Evolutionary conservation across 2,329 filamentous ascomycete species (phyloP).

Genomic region (Ophiostoma quercus): DNA sequence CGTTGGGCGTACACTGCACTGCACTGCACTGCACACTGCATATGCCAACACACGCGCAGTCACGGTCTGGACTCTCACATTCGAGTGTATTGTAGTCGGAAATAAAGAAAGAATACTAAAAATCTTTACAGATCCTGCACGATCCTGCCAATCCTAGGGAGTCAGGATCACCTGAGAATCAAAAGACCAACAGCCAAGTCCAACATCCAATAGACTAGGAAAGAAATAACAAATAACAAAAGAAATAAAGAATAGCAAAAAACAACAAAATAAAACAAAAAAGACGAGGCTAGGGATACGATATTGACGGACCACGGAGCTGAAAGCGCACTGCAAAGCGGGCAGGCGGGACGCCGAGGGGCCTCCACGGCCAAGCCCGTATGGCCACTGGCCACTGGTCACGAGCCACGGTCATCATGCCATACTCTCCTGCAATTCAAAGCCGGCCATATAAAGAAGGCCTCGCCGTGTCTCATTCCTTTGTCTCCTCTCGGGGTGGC

Average conservation of each 20-base stretch:
- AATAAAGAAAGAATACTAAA: too few relatives aligned
- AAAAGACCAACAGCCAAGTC: background rate
- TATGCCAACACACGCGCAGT: background rate
- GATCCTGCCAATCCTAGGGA: too few relatives aligned
- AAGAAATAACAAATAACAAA: background rate
- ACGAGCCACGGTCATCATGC: background rate
- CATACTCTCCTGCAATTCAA: too few relatives aligned
- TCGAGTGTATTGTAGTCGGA: too few relatives aligned
- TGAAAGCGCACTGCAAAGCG: background rate
- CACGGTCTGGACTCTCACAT: background rate
- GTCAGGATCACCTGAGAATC: background rate
- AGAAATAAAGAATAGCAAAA: background rate
- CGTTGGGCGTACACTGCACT: background rate
- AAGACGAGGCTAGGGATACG: background rate
- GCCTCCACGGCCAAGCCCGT: constrained; percentile 10
- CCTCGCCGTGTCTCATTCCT: constrained; percentile 7
- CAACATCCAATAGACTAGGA: background rate
- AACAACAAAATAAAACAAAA: background rate
- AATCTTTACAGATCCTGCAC: background rate
- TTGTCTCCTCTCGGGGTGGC: background rate
- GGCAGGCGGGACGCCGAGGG: constrained; percentile 7
- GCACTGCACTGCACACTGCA: background rate
- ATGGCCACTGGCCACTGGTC: background rate
- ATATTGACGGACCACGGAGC: background rate
- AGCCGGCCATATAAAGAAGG: background rate